These are phyloP conservation scores for Anastatica hierochuntica DNA, from an alignment of 345 rosid genomes.

Conservation along the genomic window DNA sequence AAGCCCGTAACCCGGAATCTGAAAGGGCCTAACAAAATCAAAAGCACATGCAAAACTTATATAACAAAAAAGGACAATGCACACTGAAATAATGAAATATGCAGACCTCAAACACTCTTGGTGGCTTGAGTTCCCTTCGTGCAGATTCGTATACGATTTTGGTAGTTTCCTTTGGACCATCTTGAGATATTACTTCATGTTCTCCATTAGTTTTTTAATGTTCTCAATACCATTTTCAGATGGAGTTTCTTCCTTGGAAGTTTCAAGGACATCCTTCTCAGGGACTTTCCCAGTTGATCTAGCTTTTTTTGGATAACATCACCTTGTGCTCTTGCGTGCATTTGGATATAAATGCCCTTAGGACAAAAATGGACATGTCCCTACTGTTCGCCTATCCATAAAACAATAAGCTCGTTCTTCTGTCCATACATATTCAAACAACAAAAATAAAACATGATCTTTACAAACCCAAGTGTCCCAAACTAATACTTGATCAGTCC, in stretches of 20 bases:
- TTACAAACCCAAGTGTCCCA: no score
- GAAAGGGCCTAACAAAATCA: slow-evolving; percentile 64
- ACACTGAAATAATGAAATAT: no score
- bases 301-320: slow-evolving; percentile 42
- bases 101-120: slow-evolving; percentile 83
- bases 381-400: slow-evolving; percentile 75
- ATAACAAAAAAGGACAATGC: neutral
- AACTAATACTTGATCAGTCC: neutral
- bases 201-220: slow-evolving; percentile 36
- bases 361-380: slow-evolving; percentile 87
- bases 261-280: slow-evolving; percentile 28
- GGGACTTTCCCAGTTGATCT: slow-evolving; percentile 41
- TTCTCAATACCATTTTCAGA: slow-evolving; percentile 21
- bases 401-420: slow-evolving; percentile 5
- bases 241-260: slow-evolving; percentile 29
- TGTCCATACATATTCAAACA: no score
- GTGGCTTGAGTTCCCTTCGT: slow-evolving; percentile 59
- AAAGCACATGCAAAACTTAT: slow-evolving; percentile 2
- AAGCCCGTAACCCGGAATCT: slow-evolving; percentile 91
- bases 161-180: slow-evolving; percentile 45
- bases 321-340: slow-evolving; percentile 72
- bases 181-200: slow-evolving; percentile 32
- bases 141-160: slow-evolving; percentile 37
- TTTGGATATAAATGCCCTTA: slow-evolving; percentile 63
- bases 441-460: neutral